Conservation (phyloP, 768 basidiomycete species). For the Strobilomyces confusus region DNA sequence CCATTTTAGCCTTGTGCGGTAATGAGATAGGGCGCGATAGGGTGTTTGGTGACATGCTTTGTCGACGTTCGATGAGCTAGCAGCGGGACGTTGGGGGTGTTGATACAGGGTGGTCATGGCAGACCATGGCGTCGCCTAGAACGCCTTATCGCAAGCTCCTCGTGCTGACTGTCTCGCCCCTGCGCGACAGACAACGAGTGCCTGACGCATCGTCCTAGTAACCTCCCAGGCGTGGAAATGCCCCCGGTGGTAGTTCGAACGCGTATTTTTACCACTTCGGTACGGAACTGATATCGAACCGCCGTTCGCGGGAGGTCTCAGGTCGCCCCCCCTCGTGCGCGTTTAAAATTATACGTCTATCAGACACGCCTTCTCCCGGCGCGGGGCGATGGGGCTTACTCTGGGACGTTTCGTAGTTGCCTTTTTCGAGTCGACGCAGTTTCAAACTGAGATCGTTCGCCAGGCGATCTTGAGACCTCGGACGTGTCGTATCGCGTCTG, state of each 20-base stretch:
- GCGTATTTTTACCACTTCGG: neutral
- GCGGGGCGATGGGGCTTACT: neutral
- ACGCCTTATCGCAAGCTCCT: neutral
- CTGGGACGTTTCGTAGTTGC: neutral
- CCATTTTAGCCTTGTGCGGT: neutral
- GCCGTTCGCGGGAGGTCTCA: neutral
- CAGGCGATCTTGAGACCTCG: too few relatives aligned
- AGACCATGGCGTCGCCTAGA: neutral
- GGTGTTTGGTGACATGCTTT: neutral
- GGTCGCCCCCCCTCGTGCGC: neutral
- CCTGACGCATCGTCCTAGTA: neutral
- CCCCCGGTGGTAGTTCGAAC: neutral
- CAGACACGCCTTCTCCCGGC: neutral
- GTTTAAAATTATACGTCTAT: neutral
- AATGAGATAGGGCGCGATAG: constrained; percentile 1
- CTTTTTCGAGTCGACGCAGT: neutral
- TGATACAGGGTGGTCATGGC: neutral
- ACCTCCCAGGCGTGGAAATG: neutral
- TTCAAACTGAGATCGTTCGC: too few relatives aligned
- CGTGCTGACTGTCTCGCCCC: neutral
- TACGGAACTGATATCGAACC: neutral
- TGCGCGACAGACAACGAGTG: neutral
- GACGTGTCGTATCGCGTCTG: too few relatives aligned
- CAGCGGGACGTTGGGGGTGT: neutral
- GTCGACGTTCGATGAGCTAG: neutral